Conservation (phyloP, 2,329 filamentous ascomycete species). For the Ascochyta viciae-villosae region DNA sequence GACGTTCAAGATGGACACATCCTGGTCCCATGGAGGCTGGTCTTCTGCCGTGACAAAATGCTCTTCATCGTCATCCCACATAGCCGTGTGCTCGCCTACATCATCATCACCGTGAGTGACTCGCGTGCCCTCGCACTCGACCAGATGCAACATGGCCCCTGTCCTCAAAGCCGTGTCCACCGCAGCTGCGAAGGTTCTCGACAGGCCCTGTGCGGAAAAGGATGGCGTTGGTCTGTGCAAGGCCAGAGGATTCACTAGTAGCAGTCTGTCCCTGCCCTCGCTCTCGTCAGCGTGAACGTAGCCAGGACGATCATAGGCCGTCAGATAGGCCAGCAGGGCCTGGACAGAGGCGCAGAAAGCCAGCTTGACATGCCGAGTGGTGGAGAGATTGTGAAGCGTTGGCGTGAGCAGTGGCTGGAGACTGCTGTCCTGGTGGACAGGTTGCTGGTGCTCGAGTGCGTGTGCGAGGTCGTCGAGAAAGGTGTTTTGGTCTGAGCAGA, state of each 20-base stretch:
- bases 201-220: constrained; percentile 77
- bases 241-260: constrained; percentile 70
- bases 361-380: constrained; percentile 72
- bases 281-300: constrained; percentile 15
- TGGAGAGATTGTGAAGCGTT: constrained; percentile 72
- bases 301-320: constrained; percentile 50
- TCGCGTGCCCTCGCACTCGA: constrained; percentile 45
- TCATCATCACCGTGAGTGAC: constrained; percentile 57
- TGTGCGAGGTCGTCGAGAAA: constrained; percentile 69
- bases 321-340: constrained; percentile 78
- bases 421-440: constrained; percentile 13
- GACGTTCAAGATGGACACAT: constrained; percentile 57
- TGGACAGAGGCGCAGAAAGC: constrained; percentile 78
- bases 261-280: constrained; percentile 49
- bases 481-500: constrained; percentile 70
- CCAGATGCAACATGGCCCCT: constrained; percentile 49
- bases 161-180: constrained; percentile 64
- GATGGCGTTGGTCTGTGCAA: constrained; percentile 73
- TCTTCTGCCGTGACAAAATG: neutral
- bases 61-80: constrained; percentile 29
- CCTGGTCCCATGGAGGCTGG: constrained; percentile 53
- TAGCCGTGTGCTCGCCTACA: constrained; percentile 56
- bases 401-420: constrained; percentile 61
- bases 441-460: constrained; percentile 50
- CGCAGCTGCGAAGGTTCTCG: constrained; percentile 66